Evolutionary conservation across 331 rosid genomes (phyloP), one percentile per base, ranked within the genome.

Genomic region (Pyracantha coccinea): DNA sequence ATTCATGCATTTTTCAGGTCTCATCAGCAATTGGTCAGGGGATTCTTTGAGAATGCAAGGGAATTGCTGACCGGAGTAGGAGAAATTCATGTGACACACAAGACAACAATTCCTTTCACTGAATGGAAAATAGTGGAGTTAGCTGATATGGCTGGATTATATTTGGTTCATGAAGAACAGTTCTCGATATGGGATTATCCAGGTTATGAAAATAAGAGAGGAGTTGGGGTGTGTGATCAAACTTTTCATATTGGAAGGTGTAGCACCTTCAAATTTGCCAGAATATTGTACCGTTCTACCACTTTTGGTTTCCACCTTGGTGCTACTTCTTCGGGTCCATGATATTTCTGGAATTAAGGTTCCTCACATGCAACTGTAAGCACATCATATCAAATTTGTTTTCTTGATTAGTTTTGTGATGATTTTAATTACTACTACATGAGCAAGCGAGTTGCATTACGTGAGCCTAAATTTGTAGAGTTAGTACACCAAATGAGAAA

Each of bases 41-140:
- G 66, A 10, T 79, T 83, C 75, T n/a, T 83, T 54, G 11, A 11
- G 20, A 79, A 38, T 28, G 83, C 81, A 0, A 11, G 33, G 1
- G 6, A 60, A 23, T 25, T 79, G 78, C 3, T 83, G 16, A 19
- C 5, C 2, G 38, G n/a, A 28, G 14, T 9, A 12, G 86, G 86
- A 2, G 85, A 85, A 74, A 74, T 81, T 62, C 85, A 85, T 33
- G 80, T 85, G 3, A 67, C 88, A 14, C 88, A 85, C 78, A 78
- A 83, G 81, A 79, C 63, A 1, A 58, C 73, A 55, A 0, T 27
- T 65, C 86, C 88, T n/a, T 85, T 44, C 70, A n/a, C 13, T 19
- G 11, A 38, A 53, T 82, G 88, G 88, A 23, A 68, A 3, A 57
- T 79, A 29, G 84, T 16, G 76, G 31, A 73, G 62, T 31, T 76